A percentile compares a stretch with the other conserved stretches of the same genome.
phyloP scores from a whole-genome alignment of 1,139 yeast species.

The Lodderomyces margitis region DNA sequence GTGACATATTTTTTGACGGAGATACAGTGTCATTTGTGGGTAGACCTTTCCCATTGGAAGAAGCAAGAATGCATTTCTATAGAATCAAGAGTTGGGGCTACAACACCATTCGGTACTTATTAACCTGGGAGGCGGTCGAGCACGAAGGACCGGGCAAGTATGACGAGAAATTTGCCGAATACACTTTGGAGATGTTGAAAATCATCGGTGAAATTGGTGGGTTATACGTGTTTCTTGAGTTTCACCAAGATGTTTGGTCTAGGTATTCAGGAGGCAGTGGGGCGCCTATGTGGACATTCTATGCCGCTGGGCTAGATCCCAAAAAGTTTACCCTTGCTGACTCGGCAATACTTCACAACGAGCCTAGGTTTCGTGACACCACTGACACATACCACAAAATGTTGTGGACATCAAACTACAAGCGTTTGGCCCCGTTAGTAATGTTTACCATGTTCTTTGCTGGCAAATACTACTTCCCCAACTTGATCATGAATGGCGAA shows the following conservation, averaged over 20 bases:
- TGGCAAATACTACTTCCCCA: constrained; percentile 70
- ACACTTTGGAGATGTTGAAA: constrained; percentile 60
- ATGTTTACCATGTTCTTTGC: constrained; percentile 88
- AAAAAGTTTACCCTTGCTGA: constrained; percentile 60
- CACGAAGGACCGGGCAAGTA: constrained; percentile 84
- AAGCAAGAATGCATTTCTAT: constrained; percentile 65
- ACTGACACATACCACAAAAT: constrained; percentile 66
- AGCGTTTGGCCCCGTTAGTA: constrained; percentile 68
- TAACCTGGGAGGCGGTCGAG: constrained; percentile 93
- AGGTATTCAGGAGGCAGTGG: constrained; percentile 92
- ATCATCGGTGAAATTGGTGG: constrained; percentile 66
- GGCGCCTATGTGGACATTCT: constrained; percentile 93
- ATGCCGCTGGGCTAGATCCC: constrained; percentile 91
- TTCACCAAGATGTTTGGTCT: constrained; percentile 96
- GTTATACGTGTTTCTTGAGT: constrained; percentile 76
- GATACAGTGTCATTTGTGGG: constrained; percentile 77
- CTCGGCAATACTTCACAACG: constrained; percentile 75
- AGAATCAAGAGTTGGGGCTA: constrained; percentile 80
- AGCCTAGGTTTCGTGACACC: constrained; percentile 28
- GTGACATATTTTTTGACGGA: constrained; percentile 60
- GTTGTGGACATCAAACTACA: constrained; percentile 93
- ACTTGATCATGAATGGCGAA: constrained; percentile 62
- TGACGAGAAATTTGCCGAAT: constrained; percentile 74
- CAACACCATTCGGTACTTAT: constrained; percentile 70
- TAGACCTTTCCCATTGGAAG: constrained; percentile 73